Evolutionary conservation across 2,329 filamentous ascomycete genomes (phyloP).

Genomic region (Massarina eburnea): DNA sequence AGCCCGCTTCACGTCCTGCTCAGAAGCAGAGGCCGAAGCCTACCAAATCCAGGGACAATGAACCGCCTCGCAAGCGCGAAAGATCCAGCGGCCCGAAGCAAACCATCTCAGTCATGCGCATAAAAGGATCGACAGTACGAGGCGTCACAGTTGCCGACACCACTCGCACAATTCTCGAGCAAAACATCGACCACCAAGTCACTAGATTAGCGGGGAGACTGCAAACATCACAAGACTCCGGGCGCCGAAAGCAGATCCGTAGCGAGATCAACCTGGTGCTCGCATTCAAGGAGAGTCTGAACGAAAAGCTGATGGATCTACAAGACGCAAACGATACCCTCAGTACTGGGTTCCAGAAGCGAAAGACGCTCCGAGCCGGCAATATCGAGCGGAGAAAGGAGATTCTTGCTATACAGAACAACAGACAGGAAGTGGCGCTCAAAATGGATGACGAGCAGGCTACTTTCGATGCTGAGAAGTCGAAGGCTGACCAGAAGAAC

Average conservation of each 20-base stretch:
- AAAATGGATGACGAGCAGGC: slow-evolving; percentile 52
- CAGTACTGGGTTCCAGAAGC: slow-evolving; percentile 48
- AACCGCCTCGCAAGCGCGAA: slow-evolving; percentile 32
- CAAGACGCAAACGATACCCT: slow-evolving; percentile 56
- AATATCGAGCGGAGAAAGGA: slow-evolving; percentile 50
- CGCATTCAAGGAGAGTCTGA: slow-evolving; percentile 51
- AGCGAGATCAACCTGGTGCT: slow-evolving; percentile 52
- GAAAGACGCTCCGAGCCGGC: slow-evolving; percentile 49
- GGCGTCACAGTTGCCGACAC: slow-evolving; percentile 56
- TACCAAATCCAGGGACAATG: slow-evolving; percentile 16
- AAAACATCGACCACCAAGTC: slow-evolving; percentile 52
- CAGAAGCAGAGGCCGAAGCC: slow-evolving; percentile 11
- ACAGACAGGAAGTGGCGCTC: slow-evolving; percentile 53
- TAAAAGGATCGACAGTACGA: slow-evolving; percentile 38
- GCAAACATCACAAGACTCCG: slow-evolving; percentile 42
- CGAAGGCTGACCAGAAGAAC: slow-evolving; percentile 25
- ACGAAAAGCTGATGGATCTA: slow-evolving; percentile 53
- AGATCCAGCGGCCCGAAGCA: slow-evolving; percentile 32
- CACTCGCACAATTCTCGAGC: slow-evolving; percentile 53
- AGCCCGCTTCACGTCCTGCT: not conserved
- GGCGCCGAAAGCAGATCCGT: slow-evolving; percentile 43
- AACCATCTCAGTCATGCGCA: slow-evolving; percentile 39
- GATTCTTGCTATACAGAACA: slow-evolving; percentile 51
- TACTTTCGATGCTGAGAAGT: slow-evolving; percentile 28
- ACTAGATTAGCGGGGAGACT: slow-evolving; percentile 43